Conservation (phyloP, 768 basidiomycete species). For the Auricularia heimuer region DNA sequence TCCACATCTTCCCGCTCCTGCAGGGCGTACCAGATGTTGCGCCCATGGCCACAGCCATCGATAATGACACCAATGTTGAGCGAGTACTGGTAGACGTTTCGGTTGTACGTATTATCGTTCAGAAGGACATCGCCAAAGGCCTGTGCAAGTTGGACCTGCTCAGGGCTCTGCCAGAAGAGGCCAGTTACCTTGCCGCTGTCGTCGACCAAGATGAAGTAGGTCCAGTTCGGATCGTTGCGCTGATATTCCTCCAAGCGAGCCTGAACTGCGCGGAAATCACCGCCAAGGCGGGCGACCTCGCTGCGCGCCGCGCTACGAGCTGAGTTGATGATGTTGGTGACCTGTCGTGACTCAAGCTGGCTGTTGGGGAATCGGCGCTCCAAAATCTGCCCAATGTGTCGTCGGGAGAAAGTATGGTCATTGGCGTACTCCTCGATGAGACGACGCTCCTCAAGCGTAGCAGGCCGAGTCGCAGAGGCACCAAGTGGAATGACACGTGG, state of each 20-base stretch:
- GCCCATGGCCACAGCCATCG: slow-evolving; percentile 13
- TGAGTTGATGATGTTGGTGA: slow-evolving; percentile 20
- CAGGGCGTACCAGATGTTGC: neutral
- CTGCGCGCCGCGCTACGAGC: slow-evolving; percentile 12
- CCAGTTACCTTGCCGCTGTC: slow-evolving; percentile 11
- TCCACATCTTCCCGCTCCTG: neutral
- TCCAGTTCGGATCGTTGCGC: slow-evolving; percentile 16
- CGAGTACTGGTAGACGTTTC: slow-evolving; percentile 16
- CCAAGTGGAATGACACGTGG: slow-evolving; percentile 14
- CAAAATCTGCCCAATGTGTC: slow-evolving; percentile 3
- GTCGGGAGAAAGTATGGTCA: slow-evolving; percentile 4
- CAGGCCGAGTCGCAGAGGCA: slow-evolving; percentile 9
- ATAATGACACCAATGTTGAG: slow-evolving; percentile 25
- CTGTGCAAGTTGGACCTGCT: slow-evolving; percentile 16
- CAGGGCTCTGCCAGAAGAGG: slow-evolving; percentile 26
- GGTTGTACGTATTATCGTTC: slow-evolving; percentile 24
- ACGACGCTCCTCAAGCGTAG: slow-evolving; percentile 14
- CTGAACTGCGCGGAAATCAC: slow-evolving; percentile 20
- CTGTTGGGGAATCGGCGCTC: slow-evolving; percentile 9
- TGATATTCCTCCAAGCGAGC: slow-evolving; percentile 12
- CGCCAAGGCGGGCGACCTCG: slow-evolving; percentile 17
- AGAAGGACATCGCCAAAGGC: slow-evolving; percentile 23
- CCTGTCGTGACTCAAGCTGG: slow-evolving; percentile 22
- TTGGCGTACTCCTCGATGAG: slow-evolving; percentile 9
- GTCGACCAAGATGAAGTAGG: slow-evolving; percentile 14